Conservation (phyloP, 352 stramenopile species). For the Pythium apleroticum region DNA sequence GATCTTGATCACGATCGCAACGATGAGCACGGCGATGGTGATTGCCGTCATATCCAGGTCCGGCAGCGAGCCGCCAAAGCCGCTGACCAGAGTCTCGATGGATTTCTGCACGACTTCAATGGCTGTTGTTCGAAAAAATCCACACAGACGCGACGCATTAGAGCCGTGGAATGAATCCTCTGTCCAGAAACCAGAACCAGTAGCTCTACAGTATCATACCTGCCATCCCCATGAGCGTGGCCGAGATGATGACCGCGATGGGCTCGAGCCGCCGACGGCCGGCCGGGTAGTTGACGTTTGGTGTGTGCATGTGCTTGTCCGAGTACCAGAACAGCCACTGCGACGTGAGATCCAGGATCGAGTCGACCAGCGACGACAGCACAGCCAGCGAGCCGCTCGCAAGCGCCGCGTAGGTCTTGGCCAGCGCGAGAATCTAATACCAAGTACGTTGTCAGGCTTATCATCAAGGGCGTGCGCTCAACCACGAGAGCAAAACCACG, state of each 20-base stretch:
- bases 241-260: conserved; percentile 94
- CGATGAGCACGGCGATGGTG: conserved; percentile 65
- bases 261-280: conserved; percentile 92
- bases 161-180: no score
- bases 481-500: conserved; percentile 18
- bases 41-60: conserved; percentile 68
- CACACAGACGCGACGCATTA: no score
- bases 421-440: conserved; percentile 46
- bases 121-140: conserved; percentile 30
- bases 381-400: conserved; percentile 91
- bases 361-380: conserved; percentile 94
- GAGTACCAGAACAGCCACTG: conserved; percentile 94
- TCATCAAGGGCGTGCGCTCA: no score
- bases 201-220: conserved; percentile 26
- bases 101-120: conserved; percentile 95
- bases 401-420: conserved; percentile 77
- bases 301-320: conserved; percentile 90
- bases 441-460: no score
- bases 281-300: conserved; percentile 92
- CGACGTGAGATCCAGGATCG: conserved; percentile 92
- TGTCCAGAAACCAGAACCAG: background rate
- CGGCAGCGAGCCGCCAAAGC: conserved; percentile 57
- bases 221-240: conserved; percentile 96
- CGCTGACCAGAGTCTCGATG: conserved; percentile 76
- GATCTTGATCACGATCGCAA: conserved; percentile 83